These are phyloP conservation scores for Isoetes taiwanensis DNA, from an alignment of 75 land plant species.

Conservation along the genomic window DNA sequence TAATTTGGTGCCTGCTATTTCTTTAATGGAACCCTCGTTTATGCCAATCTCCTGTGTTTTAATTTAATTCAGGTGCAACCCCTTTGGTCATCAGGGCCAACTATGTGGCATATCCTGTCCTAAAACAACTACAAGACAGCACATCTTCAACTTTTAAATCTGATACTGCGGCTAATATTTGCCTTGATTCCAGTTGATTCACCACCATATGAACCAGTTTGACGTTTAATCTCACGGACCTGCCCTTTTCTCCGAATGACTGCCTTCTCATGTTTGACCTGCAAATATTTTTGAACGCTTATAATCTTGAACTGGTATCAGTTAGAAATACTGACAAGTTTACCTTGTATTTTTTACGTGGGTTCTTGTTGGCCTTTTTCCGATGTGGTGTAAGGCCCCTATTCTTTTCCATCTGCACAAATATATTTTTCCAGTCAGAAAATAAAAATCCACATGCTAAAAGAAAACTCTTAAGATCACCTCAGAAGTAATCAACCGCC, in stretches of 20 bases:
- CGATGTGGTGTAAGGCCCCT: conserved; percentile 77
- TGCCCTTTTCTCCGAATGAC: conserved; percentile 73
- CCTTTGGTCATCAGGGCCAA: no score
- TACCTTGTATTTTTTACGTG: conserved; percentile 98
- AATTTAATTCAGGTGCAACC: no score
- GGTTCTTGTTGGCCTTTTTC: conserved; percentile 77
- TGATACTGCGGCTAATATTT: conserved; percentile 58
- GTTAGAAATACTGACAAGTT: not conserved
- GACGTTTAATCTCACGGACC: conserved; percentile 54
- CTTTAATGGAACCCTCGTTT: no score
- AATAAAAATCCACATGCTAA: not conserved
- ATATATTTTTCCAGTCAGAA: not conserved
- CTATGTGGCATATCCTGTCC: no score
- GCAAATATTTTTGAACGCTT: conserved; percentile 11
- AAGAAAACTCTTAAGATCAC: no score
- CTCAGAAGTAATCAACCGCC: no score
- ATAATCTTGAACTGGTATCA: not conserved
- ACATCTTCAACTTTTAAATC: conserved; percentile 61
- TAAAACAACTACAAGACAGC: no score
- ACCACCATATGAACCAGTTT: conserved; percentile 73
- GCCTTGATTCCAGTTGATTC: conserved; percentile 77
- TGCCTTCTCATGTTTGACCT: conserved; percentile 72
- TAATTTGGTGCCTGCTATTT: no score
- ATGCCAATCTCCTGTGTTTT: no score
- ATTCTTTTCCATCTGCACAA: conserved; percentile 87